These are phyloP conservation scores for Agaricus sinodeliciosus DNA, from an alignment of 768 basidiomycete genomes.

Conservation along the genomic window DNA sequence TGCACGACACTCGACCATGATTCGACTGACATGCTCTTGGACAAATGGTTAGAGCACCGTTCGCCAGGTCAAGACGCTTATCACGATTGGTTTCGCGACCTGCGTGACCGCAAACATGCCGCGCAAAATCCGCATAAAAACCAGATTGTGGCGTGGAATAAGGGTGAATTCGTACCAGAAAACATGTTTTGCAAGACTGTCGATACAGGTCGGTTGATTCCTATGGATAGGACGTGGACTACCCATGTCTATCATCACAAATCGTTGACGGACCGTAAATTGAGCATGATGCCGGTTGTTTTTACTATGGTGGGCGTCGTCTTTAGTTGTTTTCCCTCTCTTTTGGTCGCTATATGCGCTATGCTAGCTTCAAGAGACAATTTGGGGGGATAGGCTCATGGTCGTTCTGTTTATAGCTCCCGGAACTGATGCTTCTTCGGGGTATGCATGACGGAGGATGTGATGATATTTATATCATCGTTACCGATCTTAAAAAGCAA, in stretches of 20 bases:
- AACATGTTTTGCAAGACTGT: constrained; percentile 77
- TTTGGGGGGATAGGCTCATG: background rate
- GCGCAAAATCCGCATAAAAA: constrained; percentile 35
- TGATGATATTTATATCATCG: constrained; percentile 73
- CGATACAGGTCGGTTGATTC: constrained; percentile 71
- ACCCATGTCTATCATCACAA: constrained; percentile 77
- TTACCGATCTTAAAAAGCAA: constrained; percentile 70
- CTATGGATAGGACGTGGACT: constrained; percentile 76
- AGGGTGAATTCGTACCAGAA: constrained; percentile 73
- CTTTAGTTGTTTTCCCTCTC: background rate
- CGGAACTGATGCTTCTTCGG: constrained; percentile 71
- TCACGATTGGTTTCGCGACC: constrained; percentile 69
- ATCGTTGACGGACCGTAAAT: constrained; percentile 64
- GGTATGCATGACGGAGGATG: constrained; percentile 79
- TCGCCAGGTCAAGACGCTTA: constrained; percentile 56
- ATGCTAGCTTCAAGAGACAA: background rate
- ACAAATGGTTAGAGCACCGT: constrained; percentile 78
- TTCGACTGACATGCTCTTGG: constrained; percentile 71
- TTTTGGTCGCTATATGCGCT: constrained; percentile 5
- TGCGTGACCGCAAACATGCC: constrained; percentile 60
- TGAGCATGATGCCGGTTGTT: constrained; percentile 75
- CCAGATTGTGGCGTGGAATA: constrained; percentile 53
- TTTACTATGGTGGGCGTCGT: constrained; percentile 61
- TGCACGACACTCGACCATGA: constrained; percentile 74
- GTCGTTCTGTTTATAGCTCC: constrained; percentile 39